Evolutionary conservation across 2,329 filamentous ascomycete genomes (phyloP).

Genomic region (Plectosphaerella plurivora): DNA sequence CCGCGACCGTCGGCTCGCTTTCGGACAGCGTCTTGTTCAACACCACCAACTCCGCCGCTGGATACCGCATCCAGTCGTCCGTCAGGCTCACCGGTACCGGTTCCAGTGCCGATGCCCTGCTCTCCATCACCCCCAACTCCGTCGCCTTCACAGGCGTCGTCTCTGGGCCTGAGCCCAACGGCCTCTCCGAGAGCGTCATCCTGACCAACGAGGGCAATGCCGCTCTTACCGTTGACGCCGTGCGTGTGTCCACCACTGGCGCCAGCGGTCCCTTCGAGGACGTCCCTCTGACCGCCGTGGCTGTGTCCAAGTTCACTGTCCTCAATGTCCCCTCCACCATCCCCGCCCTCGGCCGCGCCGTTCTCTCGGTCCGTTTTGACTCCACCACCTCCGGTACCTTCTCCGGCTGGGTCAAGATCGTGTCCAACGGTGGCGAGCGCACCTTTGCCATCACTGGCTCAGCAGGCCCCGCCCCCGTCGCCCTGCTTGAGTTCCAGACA

Average conservation of each 20-base stretch:
- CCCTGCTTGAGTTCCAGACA: conserved; percentile 49
- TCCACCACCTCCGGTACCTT: conserved; percentile 41
- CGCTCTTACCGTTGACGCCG: conserved; percentile 33
- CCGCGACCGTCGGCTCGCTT: conserved; percentile 38
- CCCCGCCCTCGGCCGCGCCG: conserved; percentile 27
- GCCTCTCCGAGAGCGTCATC: conserved; percentile 35
- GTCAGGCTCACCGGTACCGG: conserved; percentile 44
- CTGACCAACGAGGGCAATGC: conserved; percentile 45
- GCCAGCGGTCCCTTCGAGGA: conserved; percentile 38
- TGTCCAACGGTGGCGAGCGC: conserved; percentile 41
- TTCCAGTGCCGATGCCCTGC: conserved; percentile 36
- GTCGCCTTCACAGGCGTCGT: conserved; percentile 45
- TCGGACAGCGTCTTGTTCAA: conserved; percentile 41
- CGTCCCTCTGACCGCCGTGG: conserved; percentile 22
- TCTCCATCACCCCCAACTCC: conserved; percentile 41
- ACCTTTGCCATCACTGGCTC: conserved; percentile 43
- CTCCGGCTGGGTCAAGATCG: conserved; percentile 40
- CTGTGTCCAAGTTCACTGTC: conserved; percentile 43
- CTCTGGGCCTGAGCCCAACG: conserved; percentile 30
- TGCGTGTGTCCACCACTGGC: conserved; percentile 36
- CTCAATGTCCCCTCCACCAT: conserved; percentile 39
- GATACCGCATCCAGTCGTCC: conserved; percentile 40
- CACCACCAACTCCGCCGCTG: conserved; percentile 37
- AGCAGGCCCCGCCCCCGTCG: conserved; percentile 42
- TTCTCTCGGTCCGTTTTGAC: conserved; percentile 41